Percentiles rank a stretch among this genome's conserved stretches.
These are phyloP conservation scores for Hypoxylon rubiginosum DNA, from an alignment of 2,329 filamentous ascomycete genomes.

Conservation along the genomic window DNA sequence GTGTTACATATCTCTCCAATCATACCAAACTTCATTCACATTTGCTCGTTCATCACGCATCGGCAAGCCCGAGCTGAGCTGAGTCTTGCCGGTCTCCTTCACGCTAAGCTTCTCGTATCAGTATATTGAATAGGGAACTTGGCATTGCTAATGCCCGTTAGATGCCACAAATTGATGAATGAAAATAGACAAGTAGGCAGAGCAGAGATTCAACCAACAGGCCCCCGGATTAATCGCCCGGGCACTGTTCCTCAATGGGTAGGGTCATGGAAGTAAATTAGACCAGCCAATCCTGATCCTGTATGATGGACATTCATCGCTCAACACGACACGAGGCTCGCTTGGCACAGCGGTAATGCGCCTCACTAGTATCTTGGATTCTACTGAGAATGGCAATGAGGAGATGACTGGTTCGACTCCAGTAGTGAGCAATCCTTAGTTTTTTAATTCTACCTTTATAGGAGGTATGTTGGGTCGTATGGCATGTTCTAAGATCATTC, in stretches of 20 bases:
- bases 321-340: not conserved
- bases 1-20: too few species aligned
- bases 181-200: too few species aligned
- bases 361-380: too few species aligned
- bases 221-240: too few species aligned
- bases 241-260: not conserved
- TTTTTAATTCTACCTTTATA: not conserved
- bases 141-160: too few species aligned
- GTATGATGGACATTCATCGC: too few species aligned
- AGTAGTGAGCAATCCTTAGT: conserved; percentile 3
- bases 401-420: conserved; percentile 13
- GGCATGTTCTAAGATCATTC: too few species aligned
- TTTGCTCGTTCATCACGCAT: not conserved
- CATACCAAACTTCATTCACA: not conserved
- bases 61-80: not conserved
- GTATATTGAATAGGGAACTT: too few species aligned
- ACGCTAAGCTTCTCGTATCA: too few species aligned
- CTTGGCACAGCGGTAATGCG: conserved; percentile 11
- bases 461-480: not conserved
- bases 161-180: too few species aligned
- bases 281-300: not conserved
- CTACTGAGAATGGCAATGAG: conserved; percentile 1
- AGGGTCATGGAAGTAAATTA: not conserved
- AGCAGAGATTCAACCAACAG: too few species aligned
- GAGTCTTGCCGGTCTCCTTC: not conserved